Base-by-base conservation (phyloP, 352 stramenopile species). In the Phytopythium montanum region DNA sequence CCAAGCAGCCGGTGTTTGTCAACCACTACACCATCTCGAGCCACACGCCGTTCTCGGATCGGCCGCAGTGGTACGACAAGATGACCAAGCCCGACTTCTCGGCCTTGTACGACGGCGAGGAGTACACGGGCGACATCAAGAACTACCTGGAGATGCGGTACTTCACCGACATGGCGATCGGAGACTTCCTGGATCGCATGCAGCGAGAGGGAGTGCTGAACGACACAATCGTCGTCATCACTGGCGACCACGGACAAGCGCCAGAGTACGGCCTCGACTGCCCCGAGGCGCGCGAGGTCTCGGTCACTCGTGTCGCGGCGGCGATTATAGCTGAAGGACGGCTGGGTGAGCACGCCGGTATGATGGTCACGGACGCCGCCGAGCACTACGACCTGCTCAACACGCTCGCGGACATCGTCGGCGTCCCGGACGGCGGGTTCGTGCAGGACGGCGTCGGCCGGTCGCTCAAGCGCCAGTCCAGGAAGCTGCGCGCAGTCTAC, bases 11-110 rank as follows among this genome's bases (percentile, higher is more conserved):
- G 6, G 66, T 80, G 18, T 87, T 87, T 50, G 34, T 87, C 29
- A 84, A 70, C 26, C 74, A 84, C 51, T 87, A 84, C 55, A 84
- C 76, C 9, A 87, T 87, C 61, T 84, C 76, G 5, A 87, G 74
- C 44, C 76, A 87, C 66, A 71, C 64, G 16, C 65, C 67, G 21
- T 87, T 73, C 52, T 38, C 42, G 14, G 61, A 72, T 9, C 61
- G 61, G 0, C 74, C 76, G 0, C 55, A 64, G 18, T 87, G 76
- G 76, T 81, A 75, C 52, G 46, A 59, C 0, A n/a, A 69, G 3
- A 26, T 45, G 6, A 51, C 48, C n/a, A 70, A 87, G 19, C 79
- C 76, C 0, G 73, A 86, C 34, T 84, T 89, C 48, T 85, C 75
- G 7, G 46, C 57, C 10, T 62, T 89, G 21, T 87, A 84, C 48